Evolutionary conservation across 2,329 filamentous ascomycete species (phyloP).

Genomic region (Cladophialophora chaetospira): DNA sequence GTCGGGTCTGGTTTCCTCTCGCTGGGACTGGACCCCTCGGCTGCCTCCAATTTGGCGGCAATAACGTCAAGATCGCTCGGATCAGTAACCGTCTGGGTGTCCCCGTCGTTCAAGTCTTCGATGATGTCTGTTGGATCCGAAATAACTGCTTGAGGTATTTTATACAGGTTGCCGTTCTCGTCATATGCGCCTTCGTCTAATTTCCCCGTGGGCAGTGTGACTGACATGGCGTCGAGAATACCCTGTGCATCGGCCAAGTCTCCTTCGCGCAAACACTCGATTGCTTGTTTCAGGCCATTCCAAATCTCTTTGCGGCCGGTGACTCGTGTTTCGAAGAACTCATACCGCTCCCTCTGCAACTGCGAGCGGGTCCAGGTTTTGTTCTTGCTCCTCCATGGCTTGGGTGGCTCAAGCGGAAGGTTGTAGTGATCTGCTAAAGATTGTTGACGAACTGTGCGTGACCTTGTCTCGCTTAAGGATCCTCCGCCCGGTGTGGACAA

Average conservation of each 20-base stretch:
- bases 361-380: slow-evolving; percentile 69
- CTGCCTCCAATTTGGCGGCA: slow-evolving; percentile 34
- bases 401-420: slow-evolving; percentile 65
- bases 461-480: slow-evolving; percentile 9
- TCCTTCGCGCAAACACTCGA: slow-evolving; percentile 67
- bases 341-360: slow-evolving; percentile 70
- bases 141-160: slow-evolving; percentile 68
- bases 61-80: slow-evolving; percentile 35
- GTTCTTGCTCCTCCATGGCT: slow-evolving; percentile 62
- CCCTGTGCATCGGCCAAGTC: slow-evolving; percentile 72
- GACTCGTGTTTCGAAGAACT: slow-evolving; percentile 90
- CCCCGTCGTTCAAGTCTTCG: slow-evolving; percentile 36
- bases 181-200: slow-evolving; percentile 73
- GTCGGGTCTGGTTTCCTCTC: slow-evolving; percentile 29
- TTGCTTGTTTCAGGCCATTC: slow-evolving; percentile 69
- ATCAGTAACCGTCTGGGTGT: slow-evolving; percentile 43
- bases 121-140: slow-evolving; percentile 65
- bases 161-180: slow-evolving; percentile 68
- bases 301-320: slow-evolving; percentile 77
- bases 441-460: slow-evolving; percentile 26
- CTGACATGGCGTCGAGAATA: slow-evolving; percentile 75
- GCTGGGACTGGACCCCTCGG: slow-evolving; percentile 30
- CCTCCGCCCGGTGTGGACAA: slow-evolving; percentile 22
- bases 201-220: slow-evolving; percentile 73
- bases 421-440: slow-evolving; percentile 65